Conservation (phyloP, 306 rosid genomes). For the Betula pendula region DNA sequence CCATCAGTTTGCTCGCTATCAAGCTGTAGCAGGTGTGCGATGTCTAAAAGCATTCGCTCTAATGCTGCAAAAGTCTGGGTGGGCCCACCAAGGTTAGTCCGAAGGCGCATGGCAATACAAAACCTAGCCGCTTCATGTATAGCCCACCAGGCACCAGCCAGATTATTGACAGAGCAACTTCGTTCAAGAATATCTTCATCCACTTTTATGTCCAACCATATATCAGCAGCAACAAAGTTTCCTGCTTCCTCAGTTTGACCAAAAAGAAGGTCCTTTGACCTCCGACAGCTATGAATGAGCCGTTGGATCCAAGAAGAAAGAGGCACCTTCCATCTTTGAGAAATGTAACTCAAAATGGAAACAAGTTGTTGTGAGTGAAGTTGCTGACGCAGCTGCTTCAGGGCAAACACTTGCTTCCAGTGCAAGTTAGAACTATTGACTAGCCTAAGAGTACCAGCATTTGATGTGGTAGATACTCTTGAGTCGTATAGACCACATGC, state of each 20-base stretch:
- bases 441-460: constrained; percentile 44
- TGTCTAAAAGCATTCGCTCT: constrained; percentile 92
- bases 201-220: constrained; percentile 74
- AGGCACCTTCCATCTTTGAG: constrained; percentile 95
- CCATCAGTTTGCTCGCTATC: constrained; percentile 89
- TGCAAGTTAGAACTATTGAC: constrained; percentile 64
- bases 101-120: constrained; percentile 79
- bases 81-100: constrained; percentile 97
- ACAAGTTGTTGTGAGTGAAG: constrained; percentile 86
- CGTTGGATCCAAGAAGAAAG: constrained; percentile 96
- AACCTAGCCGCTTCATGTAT: constrained; percentile 91
- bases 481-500: constrained; percentile 70
- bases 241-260: constrained; percentile 75
- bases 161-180: constrained; percentile 68
- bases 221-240: constrained; percentile 44
- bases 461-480: constrained; percentile 45
- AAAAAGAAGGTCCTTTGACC: constrained; percentile 55
- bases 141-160: constrained; percentile 99
- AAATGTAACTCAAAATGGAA: constrained; percentile 85
- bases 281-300: constrained; percentile 71
- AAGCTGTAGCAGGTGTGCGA: constrained; percentile 81
- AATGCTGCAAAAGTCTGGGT: constrained; percentile 95
- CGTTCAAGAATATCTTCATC: constrained; percentile 72
- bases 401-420: constrained; percentile 84
- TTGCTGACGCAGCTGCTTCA: constrained; percentile 83